Evolutionary conservation across 1,139 yeast species (phyloP), one percentile per base, ranked within the genome.

Genomic region (Suhomyces bokatorum): DNA sequence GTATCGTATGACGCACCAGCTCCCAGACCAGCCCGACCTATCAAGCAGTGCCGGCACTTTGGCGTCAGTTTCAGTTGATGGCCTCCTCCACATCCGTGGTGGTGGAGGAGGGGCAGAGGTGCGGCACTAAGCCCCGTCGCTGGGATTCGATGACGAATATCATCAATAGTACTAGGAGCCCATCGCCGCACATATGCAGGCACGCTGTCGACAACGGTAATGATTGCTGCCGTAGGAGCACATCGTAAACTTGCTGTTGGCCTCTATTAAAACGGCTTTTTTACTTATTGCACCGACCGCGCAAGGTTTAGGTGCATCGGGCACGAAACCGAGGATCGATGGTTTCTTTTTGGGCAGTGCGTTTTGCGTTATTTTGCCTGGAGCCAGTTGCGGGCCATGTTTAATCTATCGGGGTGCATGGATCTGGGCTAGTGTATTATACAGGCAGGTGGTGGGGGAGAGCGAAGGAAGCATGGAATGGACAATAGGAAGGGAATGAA

Each of bases 401-500:
- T 27, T 24, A 24, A 34, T 30, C 35, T 30, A 14, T 31, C 28
- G 40, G 35, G 40, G 40, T 37, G 40, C 40, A 37, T 37, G 17
- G 40, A 37, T 37, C 40, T 34, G 36, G 13, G 26, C 29, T 34
- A 34, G 22, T 22, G 36, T 34, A 34, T 22, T 37, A 31, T 30
- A 20, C 29, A 27, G 15, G 14, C 29, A 27, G 15, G 14, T 35
- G 37, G 30, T 17, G 17, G 17, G 17, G 17, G 17, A 17, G n/a
- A n/a, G n/a, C n/a, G n/a, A n/a, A n/a, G 14, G 17, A n/a, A 15
- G 37, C n/a, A 34, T 30, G 17, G 17, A 17, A 17, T 17, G 13
- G 22, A 26, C 35, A 20, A 20, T 20, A 20, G 5, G 17, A 17
- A 17, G 17, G 17, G 17, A 17, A 17, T 17, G 17, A 5, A 5